Evolutionary conservation across 306 rosid genomes (phyloP), one percentile per base, ranked within the genome.

Genomic region (Medicago ruthenica): DNA sequence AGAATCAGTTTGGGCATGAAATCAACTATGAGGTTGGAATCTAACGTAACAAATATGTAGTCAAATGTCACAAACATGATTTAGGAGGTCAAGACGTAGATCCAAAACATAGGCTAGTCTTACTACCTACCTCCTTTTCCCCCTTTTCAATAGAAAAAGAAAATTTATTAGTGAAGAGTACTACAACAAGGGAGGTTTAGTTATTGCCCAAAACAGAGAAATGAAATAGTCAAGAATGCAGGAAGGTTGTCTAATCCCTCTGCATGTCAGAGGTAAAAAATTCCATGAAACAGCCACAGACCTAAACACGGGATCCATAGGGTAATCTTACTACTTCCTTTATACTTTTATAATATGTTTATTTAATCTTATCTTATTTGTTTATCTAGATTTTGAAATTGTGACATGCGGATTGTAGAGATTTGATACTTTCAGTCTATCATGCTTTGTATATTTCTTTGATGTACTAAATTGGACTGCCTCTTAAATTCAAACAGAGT

Each of bases 401-500:
- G 50, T 68, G 62, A 50, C 27, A 11, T 42, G 31, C 70, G 74
- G 70, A 83, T 69, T 42, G 1, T 57, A 62, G 71, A 61, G 9
- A 9, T 70, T 74, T 69, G 36, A 67, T 21, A 42, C 54, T 67
- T 15, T 44, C 20, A 3, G 18, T n/a, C 40, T 67, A 42, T 42
- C 17, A 14, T 7, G 54, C 71, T 41, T 67, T 21, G 4, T 65
- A 20, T 18, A 47, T 24, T 68, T 24, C 22, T 31, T 37, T 47
- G 7, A 44, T 47, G 58, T 68, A 20, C 45, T 45, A 44, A 44
- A 75, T 65, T 45, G 66, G 82, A 76, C 40, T 80, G 21, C 44
- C 62, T 57, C 42, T 41, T 65, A 81, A 78, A 74, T 79, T 85
- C 44, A 31, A 63, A 34, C 74, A 34, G 68, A 27, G 21, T 58